A percentile compares a stretch with the other conserved stretches of the same genome.
These are phyloP conservation scores for Geotrichum carabidarum DNA, from an alignment of 1,139 yeast genomes.

Conservation along the genomic window DNA sequence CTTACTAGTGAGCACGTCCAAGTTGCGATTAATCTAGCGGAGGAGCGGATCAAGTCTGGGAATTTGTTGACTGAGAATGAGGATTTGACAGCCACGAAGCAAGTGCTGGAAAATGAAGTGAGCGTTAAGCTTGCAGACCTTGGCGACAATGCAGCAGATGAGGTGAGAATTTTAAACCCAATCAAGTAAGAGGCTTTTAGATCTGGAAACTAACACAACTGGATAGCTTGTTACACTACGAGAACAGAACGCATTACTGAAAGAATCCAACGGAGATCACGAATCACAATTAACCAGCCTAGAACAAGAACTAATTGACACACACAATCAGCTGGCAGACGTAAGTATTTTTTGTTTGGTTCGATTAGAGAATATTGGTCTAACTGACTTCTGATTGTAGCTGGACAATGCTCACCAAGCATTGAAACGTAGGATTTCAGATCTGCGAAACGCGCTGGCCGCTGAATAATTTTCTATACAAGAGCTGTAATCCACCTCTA, in stretches of 20 bases:
- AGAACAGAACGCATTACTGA: slow-evolving; percentile 41
- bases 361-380: not conserved
- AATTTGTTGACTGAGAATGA: slow-evolving; percentile 61
- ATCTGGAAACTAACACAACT: slow-evolving; percentile 52
- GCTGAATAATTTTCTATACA: not conserved
- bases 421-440: not conserved
- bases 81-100: slow-evolving; percentile 50
- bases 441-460: not conserved
- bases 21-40: slow-evolving; percentile 69
- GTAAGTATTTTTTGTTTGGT: slow-evolving; percentile 16
- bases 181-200: slow-evolving; percentile 8
- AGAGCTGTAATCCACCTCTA: too few relatives aligned
- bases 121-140: slow-evolving; percentile 13
- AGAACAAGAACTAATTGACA: slow-evolving; percentile 35
- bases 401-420: not conserved
- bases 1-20: slow-evolving; percentile 76
- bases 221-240: slow-evolving; percentile 49
- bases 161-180: slow-evolving; percentile 28
- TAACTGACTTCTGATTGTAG: not conserved
- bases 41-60: slow-evolving; percentile 57
- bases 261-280: slow-evolving; percentile 34
- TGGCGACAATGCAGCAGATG: slow-evolving; percentile 18
- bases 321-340: slow-evolving; percentile 15
- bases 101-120: slow-evolving; percentile 41
- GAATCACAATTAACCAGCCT: slow-evolving; percentile 34